Base-by-base conservation (phyloP, 331 rosid species). In the Spiraea crenata region DNA sequence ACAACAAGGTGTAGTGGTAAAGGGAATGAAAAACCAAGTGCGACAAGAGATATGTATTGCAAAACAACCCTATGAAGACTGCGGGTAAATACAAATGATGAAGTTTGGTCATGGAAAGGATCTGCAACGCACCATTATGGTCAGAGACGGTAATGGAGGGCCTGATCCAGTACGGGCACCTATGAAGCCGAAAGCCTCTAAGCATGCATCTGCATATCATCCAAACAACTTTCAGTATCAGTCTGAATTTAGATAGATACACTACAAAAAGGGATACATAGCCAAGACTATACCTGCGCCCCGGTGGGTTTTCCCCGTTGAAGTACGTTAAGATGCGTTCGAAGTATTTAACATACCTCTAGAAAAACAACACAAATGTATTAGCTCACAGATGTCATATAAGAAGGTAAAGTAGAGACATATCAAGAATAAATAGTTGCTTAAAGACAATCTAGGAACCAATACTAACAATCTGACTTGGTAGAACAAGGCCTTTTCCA, bases 91-190 rank as follows among this genome's bases (percentile, higher is more conserved):
- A 39, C n/a, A 61, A 61, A 42, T 38, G 4, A 39, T 60, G 65
- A 38, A 61, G 20, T 61, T 40, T 61, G 65, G 14, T 9, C 5
- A 47, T 39, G 11, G 25, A 56, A 57, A 7, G 50, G 39, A 6
- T 50, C 16, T 54, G 42, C 11, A 67, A 77, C 83, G 38, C 63
- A 95, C 99, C 98, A 60, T 85, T 89, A 81, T 89, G 93, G 82
- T 95, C 87, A 15, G 96, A 91, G 76, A 95, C 85, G 34, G 99
- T 95, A 67, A 95, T 85, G 55, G 96, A 85, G 56, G 98, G 99
- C 84, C 99, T 88, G 79, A 91, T 88, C 99, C 99, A 95, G 82
- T 91, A 95, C 40, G 98, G 99, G 81, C 99, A 95, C 76, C 98
- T 86, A 85, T 89, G 96, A 78, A 95, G 96, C 62, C 98, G 96